Conservation (phyloP, 2,329 filamentous ascomycete genomes). For the Fusarium chlamydosporum region DNA sequence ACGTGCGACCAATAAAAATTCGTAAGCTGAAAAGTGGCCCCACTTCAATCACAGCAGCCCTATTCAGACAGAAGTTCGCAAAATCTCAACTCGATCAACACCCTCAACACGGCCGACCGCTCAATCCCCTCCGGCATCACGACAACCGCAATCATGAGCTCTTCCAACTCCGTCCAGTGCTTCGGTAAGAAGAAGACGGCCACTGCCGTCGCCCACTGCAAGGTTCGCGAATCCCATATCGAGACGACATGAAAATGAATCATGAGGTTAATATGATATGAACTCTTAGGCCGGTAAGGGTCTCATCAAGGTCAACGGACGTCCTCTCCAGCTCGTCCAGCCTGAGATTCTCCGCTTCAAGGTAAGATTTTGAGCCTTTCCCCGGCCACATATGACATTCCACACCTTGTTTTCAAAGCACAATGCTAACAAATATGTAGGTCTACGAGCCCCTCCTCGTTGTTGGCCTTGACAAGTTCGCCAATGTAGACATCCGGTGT, state of each 20-base stretch:
- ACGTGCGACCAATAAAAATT: background rate
- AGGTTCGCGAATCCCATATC: conserved; percentile 68
- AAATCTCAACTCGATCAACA: conserved; percentile 31
- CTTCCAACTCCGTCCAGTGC: conserved; percentile 89
- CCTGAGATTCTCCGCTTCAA: conserved; percentile 98
- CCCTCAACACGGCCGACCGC: conserved; percentile 26
- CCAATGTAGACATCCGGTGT: too few relatives aligned
- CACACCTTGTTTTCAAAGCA: background rate
- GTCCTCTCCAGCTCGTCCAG: conserved; percentile 92
- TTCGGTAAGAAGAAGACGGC: conserved; percentile 99
- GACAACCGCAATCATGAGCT: conserved; percentile 74
- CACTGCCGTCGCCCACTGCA: conserved; percentile 92
- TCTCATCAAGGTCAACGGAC: conserved; percentile 98
- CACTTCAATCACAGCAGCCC: conserved; percentile 4
- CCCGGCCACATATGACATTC: conserved; percentile 10
- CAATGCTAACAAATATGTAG: conserved; percentile 59
- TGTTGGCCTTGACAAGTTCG: conserved; percentile 97
- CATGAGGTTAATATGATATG: conserved; percentile 51
- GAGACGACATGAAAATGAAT: conserved; percentile 4
- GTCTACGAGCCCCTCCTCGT: conserved; percentile 99
- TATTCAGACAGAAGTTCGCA: conserved; percentile 7
- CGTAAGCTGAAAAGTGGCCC: background rate
- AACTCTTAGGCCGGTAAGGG: conserved; percentile 66
- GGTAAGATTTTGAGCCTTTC: conserved; percentile 64
- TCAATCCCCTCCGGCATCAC: conserved; percentile 41